Conservation (phyloP, 2,329 filamentous ascomycete species). For the Penicillium capsulatum region DNA sequence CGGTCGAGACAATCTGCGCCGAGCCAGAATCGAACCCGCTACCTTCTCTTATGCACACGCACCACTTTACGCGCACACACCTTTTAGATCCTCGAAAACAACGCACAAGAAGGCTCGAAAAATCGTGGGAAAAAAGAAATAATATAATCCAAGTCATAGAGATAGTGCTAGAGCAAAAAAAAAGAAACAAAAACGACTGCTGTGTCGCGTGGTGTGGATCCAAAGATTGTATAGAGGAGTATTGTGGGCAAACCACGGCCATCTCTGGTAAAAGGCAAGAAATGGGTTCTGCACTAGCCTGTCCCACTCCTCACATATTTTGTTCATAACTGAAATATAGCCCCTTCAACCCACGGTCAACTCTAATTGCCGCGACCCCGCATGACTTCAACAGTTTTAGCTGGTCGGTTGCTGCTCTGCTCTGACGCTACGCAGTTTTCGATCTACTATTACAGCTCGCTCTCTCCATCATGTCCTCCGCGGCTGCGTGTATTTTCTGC, state of each 20-base stretch:
- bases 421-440: not conserved
- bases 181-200: slow-evolving; percentile 41
- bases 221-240: slow-evolving; percentile 60
- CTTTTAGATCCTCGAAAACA: not conserved
- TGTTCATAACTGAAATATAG: not conserved
- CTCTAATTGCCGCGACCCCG: slow-evolving; percentile 19
- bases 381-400: slow-evolving; percentile 13
- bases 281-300: slow-evolving; percentile 67
- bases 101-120: not conserved
- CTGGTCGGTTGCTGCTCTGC: not conserved
- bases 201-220: slow-evolving; percentile 43
- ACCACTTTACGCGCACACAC: not conserved
- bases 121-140: slow-evolving; percentile 1
- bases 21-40: not conserved
- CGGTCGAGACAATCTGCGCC: no score
- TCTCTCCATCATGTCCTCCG: slow-evolving; percentile 32
- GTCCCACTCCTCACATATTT: slow-evolving; percentile 59
- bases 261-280: slow-evolving; percentile 80
- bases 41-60: slow-evolving; percentile 1
- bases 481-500: slow-evolving; percentile 92
- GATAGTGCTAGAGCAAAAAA: slow-evolving; percentile 13
- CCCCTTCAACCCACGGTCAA: no score
- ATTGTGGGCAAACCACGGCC: slow-evolving; percentile 62
- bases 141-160: slow-evolving; percentile 9
- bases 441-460: not conserved